phyloP scores from a whole-genome alignment of 2,329 filamentous ascomycete species.

The Trichophyton verrucosum region DNA sequence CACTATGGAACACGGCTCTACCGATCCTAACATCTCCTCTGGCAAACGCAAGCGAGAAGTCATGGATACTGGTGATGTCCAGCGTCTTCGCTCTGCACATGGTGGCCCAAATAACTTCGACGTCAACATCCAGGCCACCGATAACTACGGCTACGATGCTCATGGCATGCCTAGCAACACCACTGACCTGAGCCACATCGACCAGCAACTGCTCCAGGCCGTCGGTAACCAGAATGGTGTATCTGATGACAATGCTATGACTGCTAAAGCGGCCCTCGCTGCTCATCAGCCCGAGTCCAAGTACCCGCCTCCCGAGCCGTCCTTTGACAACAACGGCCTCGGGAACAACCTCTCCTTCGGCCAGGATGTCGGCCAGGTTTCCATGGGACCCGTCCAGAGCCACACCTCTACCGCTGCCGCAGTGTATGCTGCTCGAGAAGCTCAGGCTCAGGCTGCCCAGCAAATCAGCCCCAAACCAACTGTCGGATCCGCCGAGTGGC shows the following conservation, averaged over 20 bases:
- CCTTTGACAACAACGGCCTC: slow-evolving; percentile 12
- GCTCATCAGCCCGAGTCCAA: slow-evolving; percentile 34
- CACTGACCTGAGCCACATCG: slow-evolving; percentile 31
- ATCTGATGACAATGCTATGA: slow-evolving; percentile 35
- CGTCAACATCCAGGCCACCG: slow-evolving; percentile 16
- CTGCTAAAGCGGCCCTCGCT: slow-evolving; percentile 36
- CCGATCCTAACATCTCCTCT: slow-evolving; percentile 6
- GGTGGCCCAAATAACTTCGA: slow-evolving; percentile 20
- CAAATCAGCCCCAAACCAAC: slow-evolving; percentile 54
- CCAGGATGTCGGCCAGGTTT: slow-evolving; percentile 30
- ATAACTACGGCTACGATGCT: slow-evolving; percentile 22
- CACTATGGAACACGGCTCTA: slow-evolving; percentile 22
- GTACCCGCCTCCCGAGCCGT: slow-evolving; percentile 26
- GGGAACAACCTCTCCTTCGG: slow-evolving; percentile 20
- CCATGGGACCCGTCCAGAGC: slow-evolving; percentile 24
- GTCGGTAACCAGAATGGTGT: slow-evolving; percentile 43
- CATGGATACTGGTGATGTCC: slow-evolving; percentile 29
- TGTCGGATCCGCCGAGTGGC: slow-evolving; percentile 96
- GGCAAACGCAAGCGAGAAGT: slow-evolving; percentile 31
- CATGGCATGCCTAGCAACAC: slow-evolving; percentile 27
- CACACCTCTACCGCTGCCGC: slow-evolving; percentile 49
- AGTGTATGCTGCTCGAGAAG: slow-evolving; percentile 40
- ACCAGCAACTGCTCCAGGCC: slow-evolving; percentile 37
- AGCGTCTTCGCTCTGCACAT: slow-evolving; percentile 21
- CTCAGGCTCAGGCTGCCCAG: slow-evolving; percentile 32